Conservation (phyloP, 495 filamentous ascomycete species). For the Daldinia loculata region DNA sequence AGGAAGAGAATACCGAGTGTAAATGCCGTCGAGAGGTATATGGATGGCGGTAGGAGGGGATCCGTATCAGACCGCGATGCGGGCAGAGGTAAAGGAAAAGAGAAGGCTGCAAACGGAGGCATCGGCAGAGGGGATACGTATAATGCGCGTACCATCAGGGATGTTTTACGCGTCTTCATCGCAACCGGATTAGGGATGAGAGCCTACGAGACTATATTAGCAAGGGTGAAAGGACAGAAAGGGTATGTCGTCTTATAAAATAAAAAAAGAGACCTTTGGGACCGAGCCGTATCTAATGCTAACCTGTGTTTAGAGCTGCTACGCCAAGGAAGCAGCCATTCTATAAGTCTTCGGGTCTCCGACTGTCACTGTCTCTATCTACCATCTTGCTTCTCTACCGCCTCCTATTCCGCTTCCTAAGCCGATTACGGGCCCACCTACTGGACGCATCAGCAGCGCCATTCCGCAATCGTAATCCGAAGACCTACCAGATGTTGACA, state of each 20-base stretch:
- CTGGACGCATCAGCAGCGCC: slow-evolving; percentile 75
- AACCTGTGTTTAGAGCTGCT: slow-evolving; percentile 22
- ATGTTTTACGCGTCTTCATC: slow-evolving; percentile 78
- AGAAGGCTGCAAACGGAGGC: slow-evolving; percentile 15
- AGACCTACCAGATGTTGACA: slow-evolving; percentile 74
- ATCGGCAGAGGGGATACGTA: slow-evolving; percentile 66
- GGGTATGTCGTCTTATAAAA: slow-evolving; percentile 46
- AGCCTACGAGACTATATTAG: slow-evolving; percentile 68
- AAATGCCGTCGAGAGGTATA: slow-evolving; percentile 57
- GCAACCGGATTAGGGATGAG: slow-evolving; percentile 74
- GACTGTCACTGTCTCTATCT: slow-evolving; percentile 82
- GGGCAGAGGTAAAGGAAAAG: slow-evolving; percentile 38
- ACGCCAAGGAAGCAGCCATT: slow-evolving; percentile 58
- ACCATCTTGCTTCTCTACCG: slow-evolving; percentile 87
- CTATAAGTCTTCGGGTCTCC: slow-evolving; percentile 73
- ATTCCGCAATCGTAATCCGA: slow-evolving; percentile 85
- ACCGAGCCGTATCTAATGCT: slow-evolving; percentile 5
- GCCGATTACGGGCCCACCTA: slow-evolving; percentile 77
- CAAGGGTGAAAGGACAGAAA: slow-evolving; percentile 52
- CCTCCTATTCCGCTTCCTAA: slow-evolving; percentile 89
- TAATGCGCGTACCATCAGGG: slow-evolving; percentile 80
- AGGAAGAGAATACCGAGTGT: slow-evolving; percentile 67
- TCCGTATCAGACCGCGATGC: slow-evolving; percentile 20
- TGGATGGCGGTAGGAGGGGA: slow-evolving; percentile 47
- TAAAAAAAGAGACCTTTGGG: neutral